These are phyloP conservation scores for Paratinospora sagittata DNA, from an alignment of 164 flowering plant species.

Conservation along the genomic window DNA sequence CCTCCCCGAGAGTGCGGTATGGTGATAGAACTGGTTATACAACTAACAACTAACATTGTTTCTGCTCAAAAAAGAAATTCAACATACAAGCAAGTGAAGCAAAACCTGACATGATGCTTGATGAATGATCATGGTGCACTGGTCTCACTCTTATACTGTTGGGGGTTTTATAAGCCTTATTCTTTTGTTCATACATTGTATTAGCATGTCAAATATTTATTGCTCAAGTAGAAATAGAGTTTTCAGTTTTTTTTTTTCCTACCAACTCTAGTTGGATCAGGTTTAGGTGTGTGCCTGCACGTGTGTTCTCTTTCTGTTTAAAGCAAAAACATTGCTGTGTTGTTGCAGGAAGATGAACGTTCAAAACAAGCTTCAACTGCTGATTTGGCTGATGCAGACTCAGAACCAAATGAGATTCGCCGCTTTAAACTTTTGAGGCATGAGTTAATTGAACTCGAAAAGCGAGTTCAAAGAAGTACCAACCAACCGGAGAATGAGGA, in stretches of 20 bases:
- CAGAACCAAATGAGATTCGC: slow-evolving; percentile 55
- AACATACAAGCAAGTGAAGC: neutral
- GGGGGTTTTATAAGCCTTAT: too few species aligned
- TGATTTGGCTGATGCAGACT: slow-evolving; percentile 20
- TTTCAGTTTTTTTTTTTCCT: neutral
- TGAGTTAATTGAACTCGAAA: slow-evolving; percentile 86
- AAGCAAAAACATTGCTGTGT: neutral
- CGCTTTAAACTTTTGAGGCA: slow-evolving; percentile 77
- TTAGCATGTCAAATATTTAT: neutral
- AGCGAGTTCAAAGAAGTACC: slow-evolving; percentile 79
- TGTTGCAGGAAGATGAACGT: slow-evolving; percentile 40
- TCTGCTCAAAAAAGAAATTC: neutral
- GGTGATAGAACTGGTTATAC: too few species aligned
- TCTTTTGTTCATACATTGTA: neutral
- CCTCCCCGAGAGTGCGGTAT: too few species aligned
- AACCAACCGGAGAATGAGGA: slow-evolving; percentile 46
- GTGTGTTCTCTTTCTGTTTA: neutral
- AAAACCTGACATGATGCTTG: neutral
- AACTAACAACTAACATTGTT: too few species aligned
- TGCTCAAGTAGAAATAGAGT: neutral
- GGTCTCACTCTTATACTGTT: neutral
- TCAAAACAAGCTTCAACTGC: slow-evolving; percentile 20
- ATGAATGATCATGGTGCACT: neutral
- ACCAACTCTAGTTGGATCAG: neutral
- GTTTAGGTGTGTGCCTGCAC: neutral